phyloP scores from a whole-genome alignment of 2,329 filamentous ascomycete species.

The Phialemoniopsis sp. region DNA sequence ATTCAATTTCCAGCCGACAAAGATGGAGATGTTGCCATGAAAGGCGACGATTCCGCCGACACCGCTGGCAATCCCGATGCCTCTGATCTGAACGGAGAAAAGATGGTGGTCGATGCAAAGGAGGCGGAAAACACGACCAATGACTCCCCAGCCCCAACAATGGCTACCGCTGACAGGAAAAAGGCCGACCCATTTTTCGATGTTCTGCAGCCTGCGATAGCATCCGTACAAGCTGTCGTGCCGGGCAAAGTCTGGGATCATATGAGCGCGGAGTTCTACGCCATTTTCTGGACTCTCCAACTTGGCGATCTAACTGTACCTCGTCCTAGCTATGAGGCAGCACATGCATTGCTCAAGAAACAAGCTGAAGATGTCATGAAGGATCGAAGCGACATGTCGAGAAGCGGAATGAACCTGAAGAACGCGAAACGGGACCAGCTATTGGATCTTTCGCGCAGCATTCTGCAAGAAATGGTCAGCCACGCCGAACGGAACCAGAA shows the following conservation, averaged over 20 bases:
- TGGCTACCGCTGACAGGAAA: conserved; percentile 16
- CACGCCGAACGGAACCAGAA: conserved; percentile 65
- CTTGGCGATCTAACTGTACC: conserved; percentile 78
- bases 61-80: conserved; percentile 7
- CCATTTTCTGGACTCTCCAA: conserved; percentile 88
- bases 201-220: conserved; percentile 70
- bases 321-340: conserved; percentile 71
- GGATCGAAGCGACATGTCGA: conserved; percentile 69
- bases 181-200: conserved; percentile 55
- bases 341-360: conserved; percentile 64
- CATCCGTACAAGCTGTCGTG: conserved; percentile 58
- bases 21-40: conserved; percentile 20
- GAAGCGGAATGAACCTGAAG: conserved; percentile 60
- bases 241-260: conserved; percentile 62
- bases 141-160: conserved; percentile 13
- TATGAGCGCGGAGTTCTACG: conserved; percentile 77
- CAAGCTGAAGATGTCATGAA: conserved; percentile 64
- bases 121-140: conserved; percentile 14
- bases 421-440: conserved; percentile 67
- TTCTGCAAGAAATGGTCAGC: conserved; percentile 69
- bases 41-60: conserved; percentile 13
- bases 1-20: no score
- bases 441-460: conserved; percentile 62
- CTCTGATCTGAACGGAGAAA: no score
- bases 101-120: conserved; percentile 21